Evolutionary conservation across 2,329 filamentous ascomycete species (phyloP).

Genomic region (Pleochaeta shiraiana): DNA sequence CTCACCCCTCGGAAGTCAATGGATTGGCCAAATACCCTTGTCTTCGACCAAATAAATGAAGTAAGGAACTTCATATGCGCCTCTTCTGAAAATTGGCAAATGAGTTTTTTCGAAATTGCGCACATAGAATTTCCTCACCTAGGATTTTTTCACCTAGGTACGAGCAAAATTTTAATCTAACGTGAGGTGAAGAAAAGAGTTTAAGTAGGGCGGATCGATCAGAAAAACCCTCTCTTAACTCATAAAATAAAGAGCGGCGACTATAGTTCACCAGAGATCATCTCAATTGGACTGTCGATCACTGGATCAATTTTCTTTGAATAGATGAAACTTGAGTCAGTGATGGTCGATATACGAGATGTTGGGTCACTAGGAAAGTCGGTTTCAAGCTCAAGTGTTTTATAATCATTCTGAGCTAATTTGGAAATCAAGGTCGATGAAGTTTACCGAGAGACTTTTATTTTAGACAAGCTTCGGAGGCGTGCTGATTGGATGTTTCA

Average conservation of each 20-base stretch:
- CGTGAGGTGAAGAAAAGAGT: neutral
- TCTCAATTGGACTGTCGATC: neutral
- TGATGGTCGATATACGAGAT: neutral
- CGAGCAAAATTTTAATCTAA: neutral
- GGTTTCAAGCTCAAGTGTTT: neutral
- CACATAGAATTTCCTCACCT: neutral
- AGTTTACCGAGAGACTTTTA: neutral
- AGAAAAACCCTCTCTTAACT: neutral
- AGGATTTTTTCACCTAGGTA: neutral
- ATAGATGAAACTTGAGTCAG: neutral
- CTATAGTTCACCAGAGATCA: neutral
- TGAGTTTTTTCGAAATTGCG: neutral
- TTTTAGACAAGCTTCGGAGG: neutral
- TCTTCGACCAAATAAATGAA: neutral
- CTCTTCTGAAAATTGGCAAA: neutral
- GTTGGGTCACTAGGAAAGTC: neutral
- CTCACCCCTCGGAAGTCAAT: neutral
- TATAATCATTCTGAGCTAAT: neutral
- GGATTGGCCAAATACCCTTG: neutral
- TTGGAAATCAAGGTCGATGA: neutral
- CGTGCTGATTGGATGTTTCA: neutral
- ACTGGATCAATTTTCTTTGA: neutral
- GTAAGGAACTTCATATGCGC: neutral
- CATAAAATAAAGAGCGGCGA: neutral
- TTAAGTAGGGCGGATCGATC: neutral